Percentiles rank a stretch among this genome's conserved stretches.
phyloP scores from a whole-genome alignment of 345 rosid species.

The Crucihimalaya himalaica region DNA sequence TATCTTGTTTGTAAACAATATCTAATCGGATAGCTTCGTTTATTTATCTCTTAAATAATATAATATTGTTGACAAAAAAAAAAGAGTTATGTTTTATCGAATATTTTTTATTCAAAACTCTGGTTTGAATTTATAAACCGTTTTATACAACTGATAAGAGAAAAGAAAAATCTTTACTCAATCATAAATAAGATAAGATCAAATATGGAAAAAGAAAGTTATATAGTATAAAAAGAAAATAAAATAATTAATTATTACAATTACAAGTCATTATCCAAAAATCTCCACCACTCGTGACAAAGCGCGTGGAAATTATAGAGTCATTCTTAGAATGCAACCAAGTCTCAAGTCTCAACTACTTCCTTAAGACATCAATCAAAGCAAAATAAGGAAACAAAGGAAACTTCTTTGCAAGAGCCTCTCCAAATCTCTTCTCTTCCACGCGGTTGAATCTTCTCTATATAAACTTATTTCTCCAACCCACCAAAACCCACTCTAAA shows the following conservation, averaged over 20 bases:
- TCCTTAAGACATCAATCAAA: not conserved
- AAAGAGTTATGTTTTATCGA: not conserved
- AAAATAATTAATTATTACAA: not conserved
- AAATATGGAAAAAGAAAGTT: not conserved
- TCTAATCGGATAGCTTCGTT: too few relatives aligned
- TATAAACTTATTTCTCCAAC: not conserved
- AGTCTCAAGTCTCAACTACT: conserved; percentile 29
- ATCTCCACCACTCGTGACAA: not conserved
- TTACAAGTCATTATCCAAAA: not conserved
- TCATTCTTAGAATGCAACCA: not conserved
- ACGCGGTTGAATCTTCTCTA: conserved; percentile 33
- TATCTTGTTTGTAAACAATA: too few relatives aligned
- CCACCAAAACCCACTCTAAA: not conserved
- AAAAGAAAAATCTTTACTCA: too few relatives aligned
- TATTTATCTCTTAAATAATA: too few relatives aligned
- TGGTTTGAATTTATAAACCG: too few relatives aligned
- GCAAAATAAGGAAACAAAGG: conserved; percentile 12
- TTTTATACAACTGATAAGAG: too few relatives aligned
- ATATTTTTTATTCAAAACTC: too few relatives aligned
- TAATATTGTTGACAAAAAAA: too few relatives aligned
- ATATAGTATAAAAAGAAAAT: not conserved
- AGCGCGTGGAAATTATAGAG: conserved; percentile 29
- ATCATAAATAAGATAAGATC: not conserved
- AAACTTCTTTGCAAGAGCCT: conserved; percentile 29
- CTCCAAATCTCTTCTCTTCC: conserved; percentile 3